Percentiles rank a stretch among this genome's conserved stretches.
Conservation (phyloP, 208 protist species). For the Histomonas meleagridis region DNA sequence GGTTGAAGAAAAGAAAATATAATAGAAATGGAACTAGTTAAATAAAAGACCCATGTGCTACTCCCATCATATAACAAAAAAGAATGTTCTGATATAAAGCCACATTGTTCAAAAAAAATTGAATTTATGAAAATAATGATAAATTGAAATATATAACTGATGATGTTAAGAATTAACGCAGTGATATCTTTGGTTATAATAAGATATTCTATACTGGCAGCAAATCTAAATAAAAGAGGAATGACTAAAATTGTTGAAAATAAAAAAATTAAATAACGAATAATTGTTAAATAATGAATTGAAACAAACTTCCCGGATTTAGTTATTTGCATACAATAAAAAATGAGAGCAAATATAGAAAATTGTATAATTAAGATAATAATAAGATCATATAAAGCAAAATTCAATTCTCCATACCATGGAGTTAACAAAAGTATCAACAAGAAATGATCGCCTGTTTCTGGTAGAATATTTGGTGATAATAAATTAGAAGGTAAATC, state of each 20-base stretch:
- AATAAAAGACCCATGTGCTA: neutral
- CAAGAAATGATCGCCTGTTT: neutral
- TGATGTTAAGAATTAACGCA: neutral
- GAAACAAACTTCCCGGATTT: no score
- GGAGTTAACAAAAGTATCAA: neutral
- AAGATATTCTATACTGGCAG: neutral
- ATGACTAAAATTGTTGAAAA: neutral
- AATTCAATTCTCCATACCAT: neutral
- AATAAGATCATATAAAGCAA: neutral
- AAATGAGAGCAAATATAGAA: neutral
- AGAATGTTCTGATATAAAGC: neutral
- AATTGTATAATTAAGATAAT: neutral
- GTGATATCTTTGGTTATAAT: neutral
- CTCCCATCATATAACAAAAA: neutral
- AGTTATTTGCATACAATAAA: neutral
- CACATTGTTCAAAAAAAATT: slow-evolving; percentile 13
- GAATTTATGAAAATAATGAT: neutral
- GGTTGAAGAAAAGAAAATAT: neutral
- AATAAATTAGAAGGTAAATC: neutral
- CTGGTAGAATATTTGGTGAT: neutral
- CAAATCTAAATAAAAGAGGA: neutral
- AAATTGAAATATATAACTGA: neutral
- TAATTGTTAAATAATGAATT: neutral
- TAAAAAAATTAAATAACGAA: neutral
- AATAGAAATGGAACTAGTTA: neutral